Percentiles rank a stretch among this genome's conserved stretches.
Conservation (phyloP, 257 asterid species). For the Striga asiatica region DNA sequence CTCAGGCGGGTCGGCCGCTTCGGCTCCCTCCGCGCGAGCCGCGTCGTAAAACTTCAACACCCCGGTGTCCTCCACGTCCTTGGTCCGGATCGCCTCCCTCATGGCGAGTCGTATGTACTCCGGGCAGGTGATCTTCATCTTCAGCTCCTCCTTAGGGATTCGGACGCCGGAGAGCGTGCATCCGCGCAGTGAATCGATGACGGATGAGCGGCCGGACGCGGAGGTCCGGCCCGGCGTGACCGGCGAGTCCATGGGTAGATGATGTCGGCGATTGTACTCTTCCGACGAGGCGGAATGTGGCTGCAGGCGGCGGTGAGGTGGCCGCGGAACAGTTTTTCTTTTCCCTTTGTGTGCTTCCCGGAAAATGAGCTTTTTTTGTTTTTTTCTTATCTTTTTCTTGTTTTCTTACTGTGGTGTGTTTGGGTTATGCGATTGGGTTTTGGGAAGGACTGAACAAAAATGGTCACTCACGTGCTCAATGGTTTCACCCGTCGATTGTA, state of each 20-base stretch:
- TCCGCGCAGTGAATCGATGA: conserved; percentile 60
- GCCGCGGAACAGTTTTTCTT: conserved; percentile 14
- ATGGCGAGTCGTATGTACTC: conserved; percentile 59
- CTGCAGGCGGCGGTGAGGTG: conserved; percentile 11
- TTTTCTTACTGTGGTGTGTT: too few species aligned
- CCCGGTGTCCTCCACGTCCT: conserved; percentile 30
- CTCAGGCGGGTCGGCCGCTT: conserved; percentile 33
- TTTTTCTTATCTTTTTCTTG: too few species aligned
- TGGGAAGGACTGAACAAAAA: conserved; percentile 12
- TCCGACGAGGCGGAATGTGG: not conserved
- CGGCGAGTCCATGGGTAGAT: conserved; percentile 35
- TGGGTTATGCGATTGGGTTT: conserved; percentile 21
- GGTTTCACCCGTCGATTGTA: conserved; percentile 12
- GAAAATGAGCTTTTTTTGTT: too few species aligned
- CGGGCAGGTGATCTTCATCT: conserved; percentile 51
- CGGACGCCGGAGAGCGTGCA: conserved; percentile 60
- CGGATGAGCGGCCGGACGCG: conserved; percentile 50
- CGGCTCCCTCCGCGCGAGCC: conserved; percentile 27
- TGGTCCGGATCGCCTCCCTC: conserved; percentile 52
- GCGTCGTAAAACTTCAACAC: conserved; percentile 32
- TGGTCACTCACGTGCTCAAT: conserved; percentile 15
- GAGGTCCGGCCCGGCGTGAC: conserved; percentile 25
- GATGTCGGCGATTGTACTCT: not conserved
- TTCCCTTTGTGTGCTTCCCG: not conserved
- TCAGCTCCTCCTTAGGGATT: conserved; percentile 56